Evolutionary conservation across 208 protist genomes (phyloP).

Genomic region (Leishmania gerbilli): DNA sequence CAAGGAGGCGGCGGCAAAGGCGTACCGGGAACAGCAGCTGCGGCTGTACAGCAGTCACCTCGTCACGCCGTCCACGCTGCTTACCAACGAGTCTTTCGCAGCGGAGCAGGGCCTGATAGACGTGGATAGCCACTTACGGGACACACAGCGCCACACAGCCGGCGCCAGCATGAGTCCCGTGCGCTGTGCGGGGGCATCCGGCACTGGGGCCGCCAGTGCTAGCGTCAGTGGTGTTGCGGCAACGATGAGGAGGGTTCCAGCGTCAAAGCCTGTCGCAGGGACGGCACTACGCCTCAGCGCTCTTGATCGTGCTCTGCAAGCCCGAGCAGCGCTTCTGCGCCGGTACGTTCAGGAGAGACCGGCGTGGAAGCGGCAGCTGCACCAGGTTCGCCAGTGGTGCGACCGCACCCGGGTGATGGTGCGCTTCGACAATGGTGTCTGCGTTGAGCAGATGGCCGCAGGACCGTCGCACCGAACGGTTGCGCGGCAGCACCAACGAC

Average conservation of each 20-base stretch:
- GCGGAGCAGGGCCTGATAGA: slow-evolving; percentile 4
- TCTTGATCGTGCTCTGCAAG: slow-evolving; percentile 24
- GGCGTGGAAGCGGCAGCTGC: slow-evolving; percentile 32
- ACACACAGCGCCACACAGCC: not conserved
- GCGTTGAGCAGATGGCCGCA: slow-evolving; percentile 22
- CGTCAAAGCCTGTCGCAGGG: not conserved
- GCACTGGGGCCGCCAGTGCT: not conserved
- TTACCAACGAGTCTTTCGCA: not conserved
- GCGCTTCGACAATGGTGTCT: slow-evolving; percentile 28
- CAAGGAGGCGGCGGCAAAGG: not conserved
- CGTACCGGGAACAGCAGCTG: slow-evolving; percentile 28
- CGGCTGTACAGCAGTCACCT: slow-evolving; percentile 25
- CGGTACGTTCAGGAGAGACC: slow-evolving; percentile 26
- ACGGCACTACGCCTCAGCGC: not conserved
- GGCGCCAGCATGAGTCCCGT: not conserved
- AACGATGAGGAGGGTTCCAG: not conserved
- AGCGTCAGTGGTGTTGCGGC: not conserved
- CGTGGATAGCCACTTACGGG: slow-evolving; percentile 18
- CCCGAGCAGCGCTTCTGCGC: slow-evolving; percentile 29
- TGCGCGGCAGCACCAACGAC: not conserved
- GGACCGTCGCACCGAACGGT: slow-evolving; percentile 3
- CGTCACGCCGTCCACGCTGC: not conserved
- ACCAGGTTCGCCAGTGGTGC: slow-evolving; percentile 57
- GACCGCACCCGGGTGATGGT: slow-evolving; percentile 44
- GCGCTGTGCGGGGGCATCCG: not conserved